Evolutionary conservation across 2,329 filamentous ascomycete species (phyloP).

Genomic region (Botryotinia globosa): DNA sequence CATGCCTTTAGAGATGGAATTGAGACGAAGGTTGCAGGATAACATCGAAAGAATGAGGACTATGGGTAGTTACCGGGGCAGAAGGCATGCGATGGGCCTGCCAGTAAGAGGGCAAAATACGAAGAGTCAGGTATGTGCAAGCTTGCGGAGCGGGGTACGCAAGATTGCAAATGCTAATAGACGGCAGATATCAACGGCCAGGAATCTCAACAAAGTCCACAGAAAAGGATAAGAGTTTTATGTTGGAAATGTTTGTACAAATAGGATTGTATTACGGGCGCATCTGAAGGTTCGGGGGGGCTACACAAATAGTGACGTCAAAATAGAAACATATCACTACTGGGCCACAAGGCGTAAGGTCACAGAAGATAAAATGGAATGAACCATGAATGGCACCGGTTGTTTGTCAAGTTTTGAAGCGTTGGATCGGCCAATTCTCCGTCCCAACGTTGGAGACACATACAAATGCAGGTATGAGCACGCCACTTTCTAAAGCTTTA

Average conservation of each 20-base stretch:
- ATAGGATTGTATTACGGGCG: slow-evolving; percentile 10
- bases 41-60: slow-evolving; percentile 86
- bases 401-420: not conserved
- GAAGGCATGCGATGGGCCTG: slow-evolving; percentile 87
- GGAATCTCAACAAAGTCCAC: slow-evolving; percentile 60
- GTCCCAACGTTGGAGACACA: not conserved
- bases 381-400: too few species aligned
- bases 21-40: slow-evolving; percentile 72
- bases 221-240: slow-evolving; percentile 41
- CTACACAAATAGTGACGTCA: not conserved
- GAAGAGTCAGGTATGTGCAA: slow-evolving; percentile 61
- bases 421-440: not conserved
- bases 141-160: not conserved
- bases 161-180: slow-evolving; percentile 13
- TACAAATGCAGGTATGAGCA: not conserved
- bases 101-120: slow-evolving; percentile 90
- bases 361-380: not conserved
- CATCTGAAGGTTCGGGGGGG: slow-evolving; percentile 7
- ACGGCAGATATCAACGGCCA: slow-evolving; percentile 54
- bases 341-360: not conserved
- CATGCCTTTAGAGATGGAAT: slow-evolving; percentile 93
- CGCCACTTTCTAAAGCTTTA: not conserved
- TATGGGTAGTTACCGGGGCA: slow-evolving; percentile 85
- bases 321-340: not conserved
- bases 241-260: slow-evolving; percentile 12